These are phyloP conservation scores for Pisolithus tinctorius DNA, from an alignment of 768 basidiomycete genomes.

Conservation along the genomic window DNA sequence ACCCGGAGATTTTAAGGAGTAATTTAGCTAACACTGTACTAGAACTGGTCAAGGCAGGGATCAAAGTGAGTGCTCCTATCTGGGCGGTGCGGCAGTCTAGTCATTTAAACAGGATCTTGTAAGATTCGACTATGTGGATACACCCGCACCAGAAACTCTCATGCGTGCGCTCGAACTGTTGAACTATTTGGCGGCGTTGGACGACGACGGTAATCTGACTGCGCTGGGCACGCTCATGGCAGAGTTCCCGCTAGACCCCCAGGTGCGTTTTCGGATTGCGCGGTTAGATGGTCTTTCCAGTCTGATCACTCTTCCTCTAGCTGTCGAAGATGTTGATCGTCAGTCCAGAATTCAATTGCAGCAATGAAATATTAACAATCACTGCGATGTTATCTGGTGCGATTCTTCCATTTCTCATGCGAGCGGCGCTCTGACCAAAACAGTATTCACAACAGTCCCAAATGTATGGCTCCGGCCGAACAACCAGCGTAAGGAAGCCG, in stretches of 20 bases:
- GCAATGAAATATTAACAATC: conserved; percentile 91
- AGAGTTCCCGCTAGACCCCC: conserved; percentile 97
- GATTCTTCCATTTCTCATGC: conserved; percentile 6
- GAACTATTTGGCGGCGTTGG: conserved; percentile 86
- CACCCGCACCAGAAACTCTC: conserved; percentile 91
- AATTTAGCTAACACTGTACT: conserved; percentile 92
- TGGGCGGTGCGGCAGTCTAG: neutral
- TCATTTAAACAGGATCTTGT: conserved; percentile 57
- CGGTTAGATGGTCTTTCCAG: neutral
- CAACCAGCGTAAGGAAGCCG: conserved; percentile 84
- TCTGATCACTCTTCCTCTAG: conserved; percentile 17
- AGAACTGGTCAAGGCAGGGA: conserved; percentile 89
- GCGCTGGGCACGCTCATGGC: conserved; percentile 88
- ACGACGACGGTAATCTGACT: conserved; percentile 91
- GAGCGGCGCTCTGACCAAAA: neutral
- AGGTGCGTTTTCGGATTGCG: conserved; percentile 40
- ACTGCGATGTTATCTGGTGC: conserved; percentile 93
- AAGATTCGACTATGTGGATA: conserved; percentile 83
- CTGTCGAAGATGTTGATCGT: conserved; percentile 91
- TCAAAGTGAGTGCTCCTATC: conserved; percentile 51
- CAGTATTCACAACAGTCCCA: conserved; percentile 40
- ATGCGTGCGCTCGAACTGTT: conserved; percentile 95
- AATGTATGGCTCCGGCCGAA: conserved; percentile 93
- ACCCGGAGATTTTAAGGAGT: conserved; percentile 91
- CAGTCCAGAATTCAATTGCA: conserved; percentile 93